A percentile compares a stretch with the other conserved stretches of the same genome.
These are phyloP conservation scores for Podaxis carcinomalis DNA, from an alignment of 768 basidiomycete species.

Conservation along the genomic window DNA sequence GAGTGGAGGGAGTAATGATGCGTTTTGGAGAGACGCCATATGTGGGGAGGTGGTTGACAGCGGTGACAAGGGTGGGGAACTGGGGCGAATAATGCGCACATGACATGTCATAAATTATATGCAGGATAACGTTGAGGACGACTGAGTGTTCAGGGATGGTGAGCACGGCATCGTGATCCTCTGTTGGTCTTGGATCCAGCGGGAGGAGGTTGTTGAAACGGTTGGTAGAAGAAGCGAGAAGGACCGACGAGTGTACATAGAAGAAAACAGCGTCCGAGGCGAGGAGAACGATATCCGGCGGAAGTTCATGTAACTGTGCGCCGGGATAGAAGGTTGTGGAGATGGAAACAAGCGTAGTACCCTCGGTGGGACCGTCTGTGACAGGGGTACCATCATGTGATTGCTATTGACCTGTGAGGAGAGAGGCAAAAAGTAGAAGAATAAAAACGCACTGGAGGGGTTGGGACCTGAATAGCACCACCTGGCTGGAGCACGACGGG, in stretches of 20 bases:
- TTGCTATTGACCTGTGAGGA: slow-evolving; percentile 26
- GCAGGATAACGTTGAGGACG: slow-evolving; percentile 69
- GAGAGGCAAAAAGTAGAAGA: not conserved
- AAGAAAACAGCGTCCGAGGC: slow-evolving; percentile 81
- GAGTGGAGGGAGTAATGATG: slow-evolving; percentile 44
- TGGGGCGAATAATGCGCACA: slow-evolving; percentile 73
- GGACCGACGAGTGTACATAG: slow-evolving; percentile 63
- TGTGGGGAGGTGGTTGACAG: slow-evolving; percentile 49
- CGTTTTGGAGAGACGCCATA: slow-evolving; percentile 58
- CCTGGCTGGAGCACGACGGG: slow-evolving; percentile 16
- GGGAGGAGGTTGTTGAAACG: slow-evolving; percentile 59
- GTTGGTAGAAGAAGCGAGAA: slow-evolving; percentile 61
- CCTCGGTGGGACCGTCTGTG: slow-evolving; percentile 30
- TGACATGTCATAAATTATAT: slow-evolving; percentile 67
- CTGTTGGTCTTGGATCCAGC: slow-evolving; percentile 28
- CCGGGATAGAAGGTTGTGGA: slow-evolving; percentile 81
- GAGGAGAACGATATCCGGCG: slow-evolving; percentile 61
- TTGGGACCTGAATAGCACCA: slow-evolving; percentile 46
- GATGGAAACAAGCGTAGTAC: slow-evolving; percentile 57
- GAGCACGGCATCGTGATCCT: slow-evolving; percentile 52
- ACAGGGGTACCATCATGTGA: slow-evolving; percentile 43
- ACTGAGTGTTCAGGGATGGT: slow-evolving; percentile 55
- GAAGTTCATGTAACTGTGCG: slow-evolving; percentile 49
- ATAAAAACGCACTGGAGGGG: slow-evolving; percentile 51
- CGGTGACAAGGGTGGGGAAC: slow-evolving; percentile 50